A percentile compares a stretch with the other conserved stretches of the same genome.
Conservation (phyloP, 2,329 filamentous ascomycete genomes). For the Fusarium globosum region DNA sequence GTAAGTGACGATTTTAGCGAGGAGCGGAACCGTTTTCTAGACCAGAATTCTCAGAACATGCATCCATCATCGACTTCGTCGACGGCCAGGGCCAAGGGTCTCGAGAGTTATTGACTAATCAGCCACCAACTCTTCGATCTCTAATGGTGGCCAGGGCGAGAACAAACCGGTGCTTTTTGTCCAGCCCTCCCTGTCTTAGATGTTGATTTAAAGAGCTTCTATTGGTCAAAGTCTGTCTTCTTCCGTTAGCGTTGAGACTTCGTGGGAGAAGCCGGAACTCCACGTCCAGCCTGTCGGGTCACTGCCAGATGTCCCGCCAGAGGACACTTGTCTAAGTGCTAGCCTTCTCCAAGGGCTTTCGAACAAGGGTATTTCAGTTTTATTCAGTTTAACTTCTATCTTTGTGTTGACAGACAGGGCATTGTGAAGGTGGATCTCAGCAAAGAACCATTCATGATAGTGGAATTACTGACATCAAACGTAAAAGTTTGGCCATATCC, state of each 20-base stretch:
- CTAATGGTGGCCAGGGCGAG: constrained; percentile 45
- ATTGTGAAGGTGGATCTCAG: constrained; percentile 21
- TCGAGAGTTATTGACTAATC: constrained; percentile 28
- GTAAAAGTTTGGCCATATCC: constrained; percentile 19
- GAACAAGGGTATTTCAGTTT: constrained; percentile 20
- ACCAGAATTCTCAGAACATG: constrained; percentile 5
- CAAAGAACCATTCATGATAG: not conserved
- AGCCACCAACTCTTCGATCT: constrained; percentile 30
- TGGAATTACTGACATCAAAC: constrained; percentile 12
- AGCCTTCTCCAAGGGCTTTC: not conserved
- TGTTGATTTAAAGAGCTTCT: constrained; percentile 6
- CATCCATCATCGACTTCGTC: constrained; percentile 12
- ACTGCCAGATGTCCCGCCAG: constrained; percentile 40
- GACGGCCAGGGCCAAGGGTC: constrained; percentile 28
- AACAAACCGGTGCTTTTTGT: constrained; percentile 48
- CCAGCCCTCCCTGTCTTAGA: constrained; percentile 34
- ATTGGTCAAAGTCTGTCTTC: constrained; percentile 27
- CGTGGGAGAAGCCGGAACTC: constrained; percentile 50
- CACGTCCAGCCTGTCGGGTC: constrained; percentile 47
- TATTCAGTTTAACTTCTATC: constrained; percentile 5
- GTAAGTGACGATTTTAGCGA: constrained; percentile 36
- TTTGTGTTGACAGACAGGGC: not conserved
- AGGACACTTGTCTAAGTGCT: constrained; percentile 19
- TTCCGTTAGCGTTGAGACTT: constrained; percentile 30
- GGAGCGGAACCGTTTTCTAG: constrained; percentile 32